Conservation (phyloP, 2,329 filamentous ascomycete genomes). For the Exophiala bonariae region DNA sequence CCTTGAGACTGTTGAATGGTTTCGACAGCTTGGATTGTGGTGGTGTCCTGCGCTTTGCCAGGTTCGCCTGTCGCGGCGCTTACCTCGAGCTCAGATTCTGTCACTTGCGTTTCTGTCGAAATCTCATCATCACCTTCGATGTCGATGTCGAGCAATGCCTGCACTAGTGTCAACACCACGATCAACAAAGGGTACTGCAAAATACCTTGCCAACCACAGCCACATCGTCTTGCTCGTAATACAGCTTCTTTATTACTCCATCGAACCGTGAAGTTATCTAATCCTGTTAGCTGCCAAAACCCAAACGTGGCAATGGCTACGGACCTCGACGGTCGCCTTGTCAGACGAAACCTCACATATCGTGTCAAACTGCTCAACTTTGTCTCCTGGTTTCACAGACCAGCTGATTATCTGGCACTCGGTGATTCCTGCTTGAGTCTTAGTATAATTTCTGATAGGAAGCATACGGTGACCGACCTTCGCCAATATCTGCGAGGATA, state of each 20-base stretch:
- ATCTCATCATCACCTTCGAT: conserved; percentile 15
- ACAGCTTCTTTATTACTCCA: conserved; percentile 90
- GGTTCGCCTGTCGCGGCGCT: too few relatives aligned
- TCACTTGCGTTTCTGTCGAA: too few relatives aligned
- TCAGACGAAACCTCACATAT: conserved; percentile 98
- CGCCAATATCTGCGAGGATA: conserved; percentile 22
- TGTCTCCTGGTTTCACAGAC: conserved; percentile 94
- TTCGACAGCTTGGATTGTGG: too few relatives aligned
- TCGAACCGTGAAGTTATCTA: conserved; percentile 94
- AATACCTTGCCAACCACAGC: conserved; percentile 71
- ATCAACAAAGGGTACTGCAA: not conserved
- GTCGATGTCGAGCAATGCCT: conserved; percentile 7
- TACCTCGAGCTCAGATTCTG: too few relatives aligned
- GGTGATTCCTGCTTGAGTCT: conserved; percentile 53
- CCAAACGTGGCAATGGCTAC: not conserved
- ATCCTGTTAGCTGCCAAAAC: not conserved
- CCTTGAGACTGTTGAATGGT: too few relatives aligned
- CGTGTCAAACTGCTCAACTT: conserved; percentile 95
- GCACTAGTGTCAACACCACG: not conserved
- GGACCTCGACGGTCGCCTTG: conserved; percentile 73
- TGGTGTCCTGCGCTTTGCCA: too few relatives aligned
- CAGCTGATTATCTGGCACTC: conserved; percentile 99
- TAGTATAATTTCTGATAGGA: not conserved
- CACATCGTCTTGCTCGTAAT: conserved; percentile 95
- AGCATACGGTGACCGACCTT: conserved; percentile 66